Evolutionary conservation across 371 early-diverging fungal species (phyloP).

Genomic region (Enterocytospora artemiae): DNA sequence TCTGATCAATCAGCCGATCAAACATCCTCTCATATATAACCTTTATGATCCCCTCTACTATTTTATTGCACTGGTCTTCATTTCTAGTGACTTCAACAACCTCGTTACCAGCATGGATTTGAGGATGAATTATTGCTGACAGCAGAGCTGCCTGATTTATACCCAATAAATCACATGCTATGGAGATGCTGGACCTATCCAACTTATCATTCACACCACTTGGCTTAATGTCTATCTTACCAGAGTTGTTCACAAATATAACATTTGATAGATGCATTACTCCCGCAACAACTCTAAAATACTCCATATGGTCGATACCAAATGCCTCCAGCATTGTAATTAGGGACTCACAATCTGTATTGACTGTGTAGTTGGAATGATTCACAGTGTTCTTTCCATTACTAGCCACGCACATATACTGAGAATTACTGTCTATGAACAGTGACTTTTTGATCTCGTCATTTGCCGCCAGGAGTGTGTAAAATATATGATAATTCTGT

Average conservation of each 20-base stretch:
- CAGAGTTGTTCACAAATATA: constrained; percentile 61
- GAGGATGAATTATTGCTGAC: constrained; percentile 72
- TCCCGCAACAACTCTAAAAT: constrained; percentile 74
- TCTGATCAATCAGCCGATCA: constrained; percentile 70
- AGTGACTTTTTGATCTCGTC: constrained; percentile 2
- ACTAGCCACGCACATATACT: constrained; percentile 71
- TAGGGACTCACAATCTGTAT: constrained; percentile 67
- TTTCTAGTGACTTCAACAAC: constrained; percentile 80
- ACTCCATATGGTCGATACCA: constrained; percentile 66
- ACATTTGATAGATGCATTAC: constrained; percentile 92
- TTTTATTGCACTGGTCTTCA: constrained; percentile 71
- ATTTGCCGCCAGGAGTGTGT: constrained; percentile 74
- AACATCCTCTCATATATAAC: constrained; percentile 93
- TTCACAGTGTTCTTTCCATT: constrained; percentile 71
- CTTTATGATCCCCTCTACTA: constrained; percentile 79
- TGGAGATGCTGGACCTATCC: too few species aligned
- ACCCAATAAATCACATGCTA: constrained; percentile 81
- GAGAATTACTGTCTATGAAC: constrained; percentile 20
- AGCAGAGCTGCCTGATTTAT: constrained; percentile 73
- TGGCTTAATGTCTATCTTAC: constrained; percentile 62
- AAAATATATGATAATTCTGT: constrained; percentile 94
- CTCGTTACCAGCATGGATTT: constrained; percentile 84
- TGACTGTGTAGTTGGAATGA: constrained; percentile 84
- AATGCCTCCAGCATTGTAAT: constrained; percentile 70
- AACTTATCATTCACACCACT: constrained; percentile 66